Base-by-base conservation (phyloP, 495 filamentous ascomycete species). In the Viridothelium virens region DNA sequence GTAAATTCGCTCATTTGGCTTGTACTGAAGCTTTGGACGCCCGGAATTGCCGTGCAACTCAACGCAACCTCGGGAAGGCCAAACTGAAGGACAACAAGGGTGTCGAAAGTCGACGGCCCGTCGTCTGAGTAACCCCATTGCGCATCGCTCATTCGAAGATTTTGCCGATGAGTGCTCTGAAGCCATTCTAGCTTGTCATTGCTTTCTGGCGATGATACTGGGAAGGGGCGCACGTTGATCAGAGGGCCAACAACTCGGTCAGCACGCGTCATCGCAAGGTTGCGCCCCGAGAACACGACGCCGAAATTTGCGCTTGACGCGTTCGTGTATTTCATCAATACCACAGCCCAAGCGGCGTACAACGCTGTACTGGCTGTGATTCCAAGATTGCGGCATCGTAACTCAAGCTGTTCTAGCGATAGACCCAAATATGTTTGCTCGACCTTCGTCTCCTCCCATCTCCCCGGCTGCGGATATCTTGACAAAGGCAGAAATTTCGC, bases 241-340 rank as follows among this genome's bases (percentile, higher is more conserved):
- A 76, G n/a, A 0, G 76, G 74, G 3, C 76, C 76, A 37, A 77
- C 67, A 31, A 69, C 65, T 3, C 66, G 16, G 3, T 73, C 67
- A 7, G 69, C 68, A 2, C 62, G 56, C 41, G 64, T 11, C 10
- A 72, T 65, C 34, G 70, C 41, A 63, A 74, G 48, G 56, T 75
- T 70, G 62, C 76, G 70, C 36, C 72, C 70, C 2, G 70, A 68
- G 7, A 71, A 67, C 2, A 74, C 70, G 11, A 41, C 62, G 36
- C 73, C 73, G 56, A 74, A 72, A n/a, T 65, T 36, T 5, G 25
- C 14, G 3, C 4, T 59, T 61, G n/a, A 72, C 67, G 10, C 56
- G 53, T 41, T 66, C 63, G 69, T 69, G 63, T 76, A 74, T 31
- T 46, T 63, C 12, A 63, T 59, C 16, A 76, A 61, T 5, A 74